phyloP scores from a whole-genome alignment of 202 grass and related monocot genomes.

The Saccharum hybrid region DNA sequence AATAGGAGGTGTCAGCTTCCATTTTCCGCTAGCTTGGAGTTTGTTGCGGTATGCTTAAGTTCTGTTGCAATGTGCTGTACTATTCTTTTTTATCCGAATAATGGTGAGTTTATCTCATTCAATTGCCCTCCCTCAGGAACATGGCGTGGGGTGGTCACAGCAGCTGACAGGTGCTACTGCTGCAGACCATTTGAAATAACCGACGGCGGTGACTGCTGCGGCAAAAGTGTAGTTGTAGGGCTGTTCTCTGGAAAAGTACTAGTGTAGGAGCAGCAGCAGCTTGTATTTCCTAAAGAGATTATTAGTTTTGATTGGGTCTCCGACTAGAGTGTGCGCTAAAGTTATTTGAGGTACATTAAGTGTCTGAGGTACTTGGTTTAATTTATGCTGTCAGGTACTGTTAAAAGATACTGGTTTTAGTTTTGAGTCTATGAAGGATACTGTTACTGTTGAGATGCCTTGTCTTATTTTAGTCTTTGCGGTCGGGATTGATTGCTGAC shows the following conservation, averaged over 20 bases:
- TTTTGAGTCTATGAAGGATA: background rate
- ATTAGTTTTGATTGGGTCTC: conserved; percentile 14
- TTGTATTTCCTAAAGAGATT: conserved; percentile 34
- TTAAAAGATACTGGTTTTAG: conserved; percentile 2
- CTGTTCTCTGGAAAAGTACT: conserved; percentile 33
- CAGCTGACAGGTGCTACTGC: background rate
- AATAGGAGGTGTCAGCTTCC: conserved; percentile 34
- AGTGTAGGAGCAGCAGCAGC: conserved; percentile 44
- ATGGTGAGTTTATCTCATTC: background rate
- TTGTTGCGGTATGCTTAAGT: conserved; percentile 16
- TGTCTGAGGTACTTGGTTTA: background rate
- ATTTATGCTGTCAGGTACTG: background rate
- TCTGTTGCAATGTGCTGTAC: background rate
- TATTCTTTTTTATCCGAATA: background rate
- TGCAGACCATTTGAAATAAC: conserved; percentile 41
- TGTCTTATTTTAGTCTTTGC: background rate
- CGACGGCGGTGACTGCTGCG: background rate
- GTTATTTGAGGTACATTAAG: background rate
- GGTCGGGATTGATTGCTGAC: background rate
- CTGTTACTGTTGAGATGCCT: background rate
- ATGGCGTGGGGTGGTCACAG: background rate
- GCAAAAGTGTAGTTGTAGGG: conserved; percentile 34
- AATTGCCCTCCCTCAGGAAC: conserved; percentile 8
- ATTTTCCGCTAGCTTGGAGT: background rate
- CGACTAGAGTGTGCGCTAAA: background rate